Evolutionary conservation across 2,329 filamentous ascomycete genomes (phyloP).

Genomic region (Trichoderma gracile): DNA sequence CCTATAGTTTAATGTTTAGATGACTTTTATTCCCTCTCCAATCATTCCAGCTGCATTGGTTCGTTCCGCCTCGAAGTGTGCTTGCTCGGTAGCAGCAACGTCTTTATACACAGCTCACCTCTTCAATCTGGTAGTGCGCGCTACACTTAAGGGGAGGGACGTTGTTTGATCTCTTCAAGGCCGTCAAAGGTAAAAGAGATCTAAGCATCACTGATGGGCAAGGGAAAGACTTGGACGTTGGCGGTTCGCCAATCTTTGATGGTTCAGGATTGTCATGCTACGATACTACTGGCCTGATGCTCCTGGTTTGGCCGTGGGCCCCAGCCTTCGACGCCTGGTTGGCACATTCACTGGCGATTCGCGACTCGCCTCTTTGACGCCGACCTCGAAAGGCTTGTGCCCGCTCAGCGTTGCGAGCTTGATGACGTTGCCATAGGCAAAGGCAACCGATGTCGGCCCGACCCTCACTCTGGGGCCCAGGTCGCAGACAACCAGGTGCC

Average conservation of each 20-base stretch:
- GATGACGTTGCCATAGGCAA: conserved; percentile 71
- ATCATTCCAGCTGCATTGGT: not conserved
- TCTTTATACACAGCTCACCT: too few relatives aligned
- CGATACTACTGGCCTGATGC: conserved; percentile 30
- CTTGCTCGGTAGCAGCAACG: not conserved
- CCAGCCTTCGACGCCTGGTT: conserved; percentile 43
- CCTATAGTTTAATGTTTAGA: conserved; percentile 11
- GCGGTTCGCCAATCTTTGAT: too few relatives aligned
- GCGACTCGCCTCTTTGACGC: conserved; percentile 35
- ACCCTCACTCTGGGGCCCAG: conserved; percentile 65
- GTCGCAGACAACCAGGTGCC: conserved; percentile 63
- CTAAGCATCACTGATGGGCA: too few relatives aligned
- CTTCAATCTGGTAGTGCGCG: too few relatives aligned
- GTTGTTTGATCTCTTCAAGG: not conserved
- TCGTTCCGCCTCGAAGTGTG: not conserved
- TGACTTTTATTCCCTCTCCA: not conserved
- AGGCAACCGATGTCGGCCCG: conserved; percentile 64
- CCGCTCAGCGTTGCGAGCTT: conserved; percentile 68
- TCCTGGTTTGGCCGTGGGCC: conserved; percentile 29
- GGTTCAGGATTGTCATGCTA: not conserved
- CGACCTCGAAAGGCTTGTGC: conserved; percentile 61
- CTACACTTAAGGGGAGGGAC: too few relatives aligned
- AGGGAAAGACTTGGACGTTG: too few relatives aligned
- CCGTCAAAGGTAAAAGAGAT: too few relatives aligned
- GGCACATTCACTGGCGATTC: conserved; percentile 40